Evolutionary conservation across 495 filamentous ascomycete species (phyloP).

Genomic region (Talaromyces trachyspermus): DNA sequence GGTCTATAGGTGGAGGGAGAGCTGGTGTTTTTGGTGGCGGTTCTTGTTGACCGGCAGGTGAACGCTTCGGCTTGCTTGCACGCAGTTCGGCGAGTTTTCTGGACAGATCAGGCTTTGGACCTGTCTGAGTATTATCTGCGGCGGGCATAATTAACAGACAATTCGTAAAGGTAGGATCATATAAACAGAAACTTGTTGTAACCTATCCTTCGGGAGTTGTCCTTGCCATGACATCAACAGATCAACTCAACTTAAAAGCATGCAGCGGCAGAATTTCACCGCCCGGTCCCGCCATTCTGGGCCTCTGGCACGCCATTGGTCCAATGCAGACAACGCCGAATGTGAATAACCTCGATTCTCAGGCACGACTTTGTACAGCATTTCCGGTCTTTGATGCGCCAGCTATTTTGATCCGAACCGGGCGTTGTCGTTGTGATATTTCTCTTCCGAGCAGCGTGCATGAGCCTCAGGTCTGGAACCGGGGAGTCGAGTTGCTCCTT

Average conservation of each 20-base stretch:
- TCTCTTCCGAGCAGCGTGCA: no score
- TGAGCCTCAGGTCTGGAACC: no score
- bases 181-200: slow-evolving; percentile 31
- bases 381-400: no score
- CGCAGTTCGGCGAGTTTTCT: slow-evolving; percentile 62
- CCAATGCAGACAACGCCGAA: neutral
- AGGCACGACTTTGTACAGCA: no score
- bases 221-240: neutral
- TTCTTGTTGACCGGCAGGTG: slow-evolving; percentile 38
- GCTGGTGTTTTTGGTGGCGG: slow-evolving; percentile 64
- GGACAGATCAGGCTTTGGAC: slow-evolving; percentile 47
- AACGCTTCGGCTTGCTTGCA: slow-evolving; percentile 48
- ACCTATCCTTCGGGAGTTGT: no score
- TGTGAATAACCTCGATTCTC: no score
- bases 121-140: slow-evolving; percentile 13
- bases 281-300: neutral
- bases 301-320: neutral
- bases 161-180: slow-evolving; percentile 10
- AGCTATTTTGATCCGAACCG: no score
- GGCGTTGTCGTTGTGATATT: no score
- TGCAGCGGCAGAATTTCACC: neutral
- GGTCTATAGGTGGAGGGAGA: slow-evolving; percentile 62
- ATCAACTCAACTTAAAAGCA: neutral
- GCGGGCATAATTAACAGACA: neutral
- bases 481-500: no score